A percentile compares a stretch with the other conserved stretches of the same genome.
Conservation (phyloP, 306 rosid species). For the Quercus aquifolioides region DNA sequence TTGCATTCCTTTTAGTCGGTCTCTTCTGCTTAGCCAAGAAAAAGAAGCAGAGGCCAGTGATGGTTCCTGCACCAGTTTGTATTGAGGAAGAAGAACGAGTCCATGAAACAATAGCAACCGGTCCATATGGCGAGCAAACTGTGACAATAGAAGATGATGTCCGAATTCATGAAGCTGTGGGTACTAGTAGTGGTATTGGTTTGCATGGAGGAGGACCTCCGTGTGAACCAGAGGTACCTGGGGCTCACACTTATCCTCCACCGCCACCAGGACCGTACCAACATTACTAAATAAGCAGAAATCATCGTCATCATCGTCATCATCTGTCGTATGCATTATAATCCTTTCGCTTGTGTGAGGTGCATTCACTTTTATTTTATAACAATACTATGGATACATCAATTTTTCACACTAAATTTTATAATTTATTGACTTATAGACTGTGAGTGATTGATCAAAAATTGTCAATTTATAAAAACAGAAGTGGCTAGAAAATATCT, state of each 20-base stretch:
- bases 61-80: constrained; percentile 34
- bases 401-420: too few relatives aligned
- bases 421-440: too few relatives aligned
- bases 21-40: constrained; percentile 45
- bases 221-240: background rate
- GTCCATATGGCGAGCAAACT: background rate
- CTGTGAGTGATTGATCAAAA: too few relatives aligned
- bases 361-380: too few relatives aligned
- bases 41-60: constrained; percentile 37
- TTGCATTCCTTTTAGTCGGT: constrained; percentile 46
- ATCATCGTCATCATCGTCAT: too few relatives aligned
- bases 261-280: background rate
- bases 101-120: background rate
- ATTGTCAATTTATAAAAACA: accelerated
- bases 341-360: too few relatives aligned
- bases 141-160: background rate
- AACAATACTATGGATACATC: too few relatives aligned
- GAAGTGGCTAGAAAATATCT: accelerated
- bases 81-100: constrained; percentile 16
- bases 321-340: too few relatives aligned
- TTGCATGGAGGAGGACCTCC: background rate
- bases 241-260: background rate
- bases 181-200: background rate
- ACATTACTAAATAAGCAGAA: background rate
- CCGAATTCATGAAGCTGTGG: background rate